Percentiles rank a stretch among this genome's conserved stretches.
phyloP scores from a whole-genome alignment of 768 basidiomycete species.

The Mycena alexandri region DNA sequence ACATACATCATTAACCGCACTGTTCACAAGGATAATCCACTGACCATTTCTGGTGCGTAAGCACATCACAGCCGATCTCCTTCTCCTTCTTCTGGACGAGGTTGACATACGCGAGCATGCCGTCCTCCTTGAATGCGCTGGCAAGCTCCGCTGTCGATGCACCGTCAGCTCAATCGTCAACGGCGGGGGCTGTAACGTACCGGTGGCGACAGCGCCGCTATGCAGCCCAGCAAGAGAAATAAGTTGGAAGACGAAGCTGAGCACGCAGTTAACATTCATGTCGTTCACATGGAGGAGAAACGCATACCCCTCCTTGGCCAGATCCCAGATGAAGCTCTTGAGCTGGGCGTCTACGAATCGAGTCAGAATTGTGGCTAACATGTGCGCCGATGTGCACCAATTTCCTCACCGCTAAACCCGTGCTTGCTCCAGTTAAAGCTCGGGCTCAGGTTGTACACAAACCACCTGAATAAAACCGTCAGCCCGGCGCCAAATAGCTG shows the following conservation, averaged over 20 bases:
- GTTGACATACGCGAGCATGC: constrained; percentile 94
- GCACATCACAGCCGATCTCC: constrained; percentile 88
- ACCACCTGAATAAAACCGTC: constrained; percentile 62
- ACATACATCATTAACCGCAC: not conserved
- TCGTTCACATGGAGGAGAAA: constrained; percentile 3
- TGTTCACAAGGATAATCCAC: constrained; percentile 35
- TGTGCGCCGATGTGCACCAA: not conserved
- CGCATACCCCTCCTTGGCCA: constrained; percentile 86
- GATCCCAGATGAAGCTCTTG: constrained; percentile 90
- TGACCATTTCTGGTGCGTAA: constrained; percentile 95
- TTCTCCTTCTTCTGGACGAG: constrained; percentile 90
- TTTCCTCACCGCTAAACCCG: constrained; percentile 74
- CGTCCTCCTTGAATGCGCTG: constrained; percentile 83
- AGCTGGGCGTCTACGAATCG: constrained; percentile 70
- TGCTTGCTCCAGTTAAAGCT: constrained; percentile 94
- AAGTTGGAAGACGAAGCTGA: constrained; percentile 89
- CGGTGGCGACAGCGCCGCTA: constrained; percentile 82
- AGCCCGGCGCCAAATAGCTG: not conserved
- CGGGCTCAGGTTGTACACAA: constrained; percentile 95
- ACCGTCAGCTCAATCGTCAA: not conserved
- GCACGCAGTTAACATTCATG: constrained; percentile 5
- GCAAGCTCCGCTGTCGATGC: constrained; percentile 77
- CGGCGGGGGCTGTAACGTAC: constrained; percentile 52
- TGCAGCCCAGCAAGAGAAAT: constrained; percentile 94
- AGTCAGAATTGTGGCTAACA: constrained; percentile 7